These are phyloP conservation scores for Teunomyces tritomae DNA, from an alignment of 805 yeast species.

Conservation along the genomic window DNA sequence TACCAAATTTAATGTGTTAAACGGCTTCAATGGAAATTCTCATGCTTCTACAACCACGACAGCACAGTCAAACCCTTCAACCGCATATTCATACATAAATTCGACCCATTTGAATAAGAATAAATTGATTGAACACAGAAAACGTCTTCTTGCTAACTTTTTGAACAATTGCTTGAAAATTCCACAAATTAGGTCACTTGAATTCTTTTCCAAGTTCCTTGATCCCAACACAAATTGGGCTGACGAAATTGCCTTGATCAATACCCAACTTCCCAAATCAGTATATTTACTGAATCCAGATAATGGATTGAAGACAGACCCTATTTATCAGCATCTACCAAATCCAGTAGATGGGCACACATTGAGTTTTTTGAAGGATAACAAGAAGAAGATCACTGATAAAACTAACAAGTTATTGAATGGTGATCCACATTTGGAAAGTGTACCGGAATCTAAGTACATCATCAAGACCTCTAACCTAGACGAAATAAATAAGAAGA, in stretches of 20 bases:
- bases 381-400: conserved; percentile 23
- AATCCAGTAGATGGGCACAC: conserved; percentile 26
- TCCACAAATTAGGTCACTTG: conserved; percentile 52
- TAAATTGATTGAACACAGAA: conserved; percentile 38
- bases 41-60: not conserved
- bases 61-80: not conserved
- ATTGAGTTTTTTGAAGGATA: conserved; percentile 33
- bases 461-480: conserved; percentile 39
- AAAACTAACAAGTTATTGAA: conserved; percentile 20
- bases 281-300: conserved; percentile 44
- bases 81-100: conserved; percentile 31
- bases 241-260: conserved; percentile 51
- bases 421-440: conserved; percentile 1
- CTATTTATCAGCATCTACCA: conserved; percentile 34
- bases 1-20: conserved; percentile 31
- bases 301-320: conserved; percentile 38
- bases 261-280: conserved; percentile 39
- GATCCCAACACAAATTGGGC: conserved; percentile 85
- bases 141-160: conserved; percentile 69
- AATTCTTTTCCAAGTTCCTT: conserved; percentile 70
- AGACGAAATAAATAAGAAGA: conserved; percentile 56
- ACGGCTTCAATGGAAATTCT: conserved; percentile 21
- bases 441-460: conserved; percentile 6
- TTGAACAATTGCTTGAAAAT: conserved; percentile 70
- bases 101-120: conserved; percentile 39